Evolutionary conservation across 2,329 filamentous ascomycete genomes (phyloP), one percentile per base, ranked within the genome.

Genomic region (Colletotrichum higginsianum): DNA sequence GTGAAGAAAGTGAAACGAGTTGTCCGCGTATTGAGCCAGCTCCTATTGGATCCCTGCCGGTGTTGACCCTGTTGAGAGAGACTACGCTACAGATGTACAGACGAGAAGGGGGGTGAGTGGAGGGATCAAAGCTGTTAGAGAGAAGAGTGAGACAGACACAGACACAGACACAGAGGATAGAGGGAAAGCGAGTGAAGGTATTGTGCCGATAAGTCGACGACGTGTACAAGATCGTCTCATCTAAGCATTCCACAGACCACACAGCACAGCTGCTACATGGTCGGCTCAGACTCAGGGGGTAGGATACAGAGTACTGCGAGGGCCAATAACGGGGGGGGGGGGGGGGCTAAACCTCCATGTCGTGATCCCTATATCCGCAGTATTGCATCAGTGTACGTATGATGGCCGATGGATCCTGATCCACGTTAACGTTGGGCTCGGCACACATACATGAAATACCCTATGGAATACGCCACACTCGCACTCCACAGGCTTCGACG

Each of bases 1-100:
- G 40, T 64, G 55, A 49, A 44, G 55, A 61, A 56, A 50, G 56
- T 71, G 62, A 71, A 71, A 66, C 67, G 56, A 38, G 18, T 30
- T 16, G 46, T 44, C 47, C 38, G 38, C 21, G 40, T 46, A n/a
- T 13, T 5, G n/a, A 26, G 56, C 40, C 8, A 16, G 38, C 18
- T 55, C 40, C 42, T 42, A 61, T 66, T 70, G 67, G 67, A 66
- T 40, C 35, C 16, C 56, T 55, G 30, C 55, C 18, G 18, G 18
- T 7, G 15, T 40, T 38, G 26, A 42, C 30, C 16, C 7, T 38
- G 40, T 56, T 23, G 18, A 44, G 42, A 58, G 42, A 55, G 42
- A 52, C 21, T 30, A 44, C 35, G 49, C 47, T 38, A 55, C 30
- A 60, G 26, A 55, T 18, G 61, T 38, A 55, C 30, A 60, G 26